Conservation (phyloP, 75 land plant species). For the Ceratopteris richardii region DNA sequence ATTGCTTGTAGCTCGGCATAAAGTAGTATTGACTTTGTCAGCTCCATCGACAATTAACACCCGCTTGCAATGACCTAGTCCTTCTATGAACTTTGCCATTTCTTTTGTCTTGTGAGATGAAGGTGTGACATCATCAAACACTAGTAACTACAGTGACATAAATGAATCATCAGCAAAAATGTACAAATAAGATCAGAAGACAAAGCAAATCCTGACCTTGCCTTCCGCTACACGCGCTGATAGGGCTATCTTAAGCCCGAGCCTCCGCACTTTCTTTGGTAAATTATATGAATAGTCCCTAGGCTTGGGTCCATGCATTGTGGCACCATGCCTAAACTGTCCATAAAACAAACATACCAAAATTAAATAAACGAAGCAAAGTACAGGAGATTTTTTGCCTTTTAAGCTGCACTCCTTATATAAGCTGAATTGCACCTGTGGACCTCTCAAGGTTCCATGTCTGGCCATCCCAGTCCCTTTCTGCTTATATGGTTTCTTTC, state of each 20-base stretch:
- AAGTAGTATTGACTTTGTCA: conserved; percentile 14
- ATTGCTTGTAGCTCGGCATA: conserved; percentile 71
- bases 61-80: conserved; percentile 68
- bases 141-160: conserved; percentile 53
- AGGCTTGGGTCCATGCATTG: conserved; percentile 93
- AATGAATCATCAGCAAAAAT: background rate
- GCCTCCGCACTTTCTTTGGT: conserved; percentile 84
- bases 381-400: too few species aligned
- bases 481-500: conserved; percentile 76
- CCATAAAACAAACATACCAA: background rate
- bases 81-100: conserved; percentile 49
- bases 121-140: conserved; percentile 68
- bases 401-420: too few species aligned
- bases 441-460: conserved; percentile 88
- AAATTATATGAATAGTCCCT: conserved; percentile 80
- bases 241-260: conserved; percentile 87
- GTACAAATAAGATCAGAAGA: conserved; percentile 1
- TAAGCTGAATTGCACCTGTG: conserved; percentile 48
- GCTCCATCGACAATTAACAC: conserved; percentile 84
- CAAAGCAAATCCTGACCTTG: conserved; percentile 44
- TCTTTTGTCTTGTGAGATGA: conserved; percentile 74
- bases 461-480: conserved; percentile 92
- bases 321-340: conserved; percentile 86
- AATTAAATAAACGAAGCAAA: too few species aligned
- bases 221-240: conserved; percentile 94